Evolutionary conservation across 2,329 filamentous ascomycete genomes (phyloP).

Genomic region (Orbilia blumenaviensis): DNA sequence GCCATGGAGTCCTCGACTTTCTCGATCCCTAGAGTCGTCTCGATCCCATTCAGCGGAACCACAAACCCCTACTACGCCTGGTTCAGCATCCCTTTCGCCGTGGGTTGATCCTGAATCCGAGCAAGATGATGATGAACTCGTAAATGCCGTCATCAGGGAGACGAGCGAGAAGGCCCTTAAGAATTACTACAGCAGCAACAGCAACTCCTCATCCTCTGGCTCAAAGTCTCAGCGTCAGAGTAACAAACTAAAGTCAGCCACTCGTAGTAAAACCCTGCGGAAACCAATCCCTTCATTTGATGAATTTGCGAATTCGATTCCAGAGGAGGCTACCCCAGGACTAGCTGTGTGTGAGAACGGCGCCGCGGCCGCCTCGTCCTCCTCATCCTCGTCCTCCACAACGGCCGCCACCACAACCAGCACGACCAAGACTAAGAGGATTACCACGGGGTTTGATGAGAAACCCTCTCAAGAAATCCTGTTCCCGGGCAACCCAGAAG

Average conservation of each 20-base stretch:
- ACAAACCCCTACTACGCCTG: slow-evolving; percentile 38
- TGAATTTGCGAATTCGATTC: slow-evolving; percentile 51
- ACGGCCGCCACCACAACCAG: slow-evolving; percentile 10
- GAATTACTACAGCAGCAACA: slow-evolving; percentile 26
- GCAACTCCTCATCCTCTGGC: slow-evolving; percentile 1
- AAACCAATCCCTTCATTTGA: slow-evolving; percentile 53
- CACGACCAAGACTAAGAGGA: background rate
- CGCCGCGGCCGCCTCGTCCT: slow-evolving; percentile 18
- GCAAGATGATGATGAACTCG: slow-evolving; percentile 44
- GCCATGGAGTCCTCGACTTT: slow-evolving; percentile 43
- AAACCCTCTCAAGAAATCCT: slow-evolving; percentile 51
- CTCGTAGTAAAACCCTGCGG: slow-evolving; percentile 52
- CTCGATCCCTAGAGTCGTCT: slow-evolving; percentile 32
- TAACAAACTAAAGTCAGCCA: slow-evolving; percentile 47
- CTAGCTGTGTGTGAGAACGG: slow-evolving; percentile 26
- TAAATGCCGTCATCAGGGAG: slow-evolving; percentile 41
- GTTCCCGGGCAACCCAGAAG: slow-evolving; percentile 51
- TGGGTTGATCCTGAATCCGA: slow-evolving; percentile 52
- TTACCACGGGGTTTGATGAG: slow-evolving; percentile 29
- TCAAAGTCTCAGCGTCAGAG: slow-evolving; percentile 35
- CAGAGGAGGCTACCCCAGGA: slow-evolving; percentile 48
- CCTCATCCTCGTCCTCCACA: slow-evolving; percentile 6
- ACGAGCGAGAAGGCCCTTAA: slow-evolving; percentile 22
- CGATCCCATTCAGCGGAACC: slow-evolving; percentile 29
- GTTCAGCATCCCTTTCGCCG: slow-evolving; percentile 42